These are phyloP conservation scores for Amphirosellinia nigrospora DNA, from an alignment of 495 filamentous ascomycete species.

Conservation along the genomic window DNA sequence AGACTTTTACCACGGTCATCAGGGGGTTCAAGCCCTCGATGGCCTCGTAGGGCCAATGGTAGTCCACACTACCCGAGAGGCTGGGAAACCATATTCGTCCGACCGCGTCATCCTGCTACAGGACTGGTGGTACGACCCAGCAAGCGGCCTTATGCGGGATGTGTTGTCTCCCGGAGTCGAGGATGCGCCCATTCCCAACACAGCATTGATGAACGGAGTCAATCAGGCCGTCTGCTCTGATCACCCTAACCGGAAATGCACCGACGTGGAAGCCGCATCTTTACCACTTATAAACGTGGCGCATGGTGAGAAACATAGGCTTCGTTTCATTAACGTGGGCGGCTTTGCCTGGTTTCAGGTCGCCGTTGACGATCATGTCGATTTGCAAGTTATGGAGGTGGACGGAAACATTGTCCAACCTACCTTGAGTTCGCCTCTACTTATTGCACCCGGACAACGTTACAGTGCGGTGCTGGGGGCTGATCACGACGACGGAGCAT, in stretches of 20 bases:
- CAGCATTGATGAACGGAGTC: constrained; percentile 70
- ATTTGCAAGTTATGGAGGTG: constrained; percentile 66
- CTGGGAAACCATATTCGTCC: constrained; percentile 49
- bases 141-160: constrained; percentile 51
- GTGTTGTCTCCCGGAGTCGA: constrained; percentile 61
- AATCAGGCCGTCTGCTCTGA: constrained; percentile 55
- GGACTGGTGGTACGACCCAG: constrained; percentile 65
- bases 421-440: constrained; percentile 53
- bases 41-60: constrained; percentile 64
- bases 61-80: constrained; percentile 56
- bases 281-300: constrained; percentile 53
- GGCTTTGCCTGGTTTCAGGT: constrained; percentile 65
- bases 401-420: constrained; percentile 74
- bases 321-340: constrained; percentile 72
- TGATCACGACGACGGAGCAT: constrained; percentile 60
- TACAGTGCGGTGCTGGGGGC: constrained; percentile 68
- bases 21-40: constrained; percentile 51
- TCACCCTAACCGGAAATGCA: constrained; percentile 52
- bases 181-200: constrained; percentile 65
- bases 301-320: constrained; percentile 62
- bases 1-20: constrained; percentile 52
- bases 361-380: constrained; percentile 53
- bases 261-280: constrained; percentile 48
- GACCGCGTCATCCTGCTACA: constrained; percentile 63
- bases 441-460: constrained; percentile 69